phyloP scores from a whole-genome alignment of 1,139 yeast genomes.

The Nakaseomyces glabratus region DNA sequence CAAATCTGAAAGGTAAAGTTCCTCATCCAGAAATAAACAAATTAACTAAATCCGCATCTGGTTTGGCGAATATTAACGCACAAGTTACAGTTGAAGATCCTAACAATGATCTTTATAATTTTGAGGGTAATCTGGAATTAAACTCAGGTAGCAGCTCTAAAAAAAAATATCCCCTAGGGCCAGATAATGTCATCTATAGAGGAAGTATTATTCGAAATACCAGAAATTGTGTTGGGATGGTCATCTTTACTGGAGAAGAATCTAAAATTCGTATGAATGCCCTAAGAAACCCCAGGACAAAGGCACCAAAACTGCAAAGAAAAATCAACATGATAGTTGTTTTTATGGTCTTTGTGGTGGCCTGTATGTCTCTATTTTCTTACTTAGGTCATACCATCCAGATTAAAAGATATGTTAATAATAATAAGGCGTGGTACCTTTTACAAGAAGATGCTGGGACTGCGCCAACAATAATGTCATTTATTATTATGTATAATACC shows the following conservation, averaged over 20 bases:
- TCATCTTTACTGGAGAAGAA: slow-evolving; percentile 90
- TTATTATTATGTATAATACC: slow-evolving; percentile 93
- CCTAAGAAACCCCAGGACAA: slow-evolving; percentile 75
- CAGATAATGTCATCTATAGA: slow-evolving; percentile 75
- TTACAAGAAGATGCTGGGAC: slow-evolving; percentile 68
- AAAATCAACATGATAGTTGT: slow-evolving; percentile 75
- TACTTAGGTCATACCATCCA: slow-evolving; percentile 66
- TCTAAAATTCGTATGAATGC: slow-evolving; percentile 95
- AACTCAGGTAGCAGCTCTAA: slow-evolving; percentile 20
- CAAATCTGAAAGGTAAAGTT: slow-evolving; percentile 67
- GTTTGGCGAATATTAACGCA: slow-evolving; percentile 44
- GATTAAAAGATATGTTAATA: slow-evolving; percentile 36
- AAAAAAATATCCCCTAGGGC: slow-evolving; percentile 53
- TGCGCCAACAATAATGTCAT: slow-evolving; percentile 90
- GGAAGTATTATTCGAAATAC: slow-evolving; percentile 89
- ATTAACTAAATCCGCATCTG: slow-evolving; percentile 41
- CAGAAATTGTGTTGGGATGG: slow-evolving; percentile 60
- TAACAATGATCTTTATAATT: slow-evolving; percentile 79
- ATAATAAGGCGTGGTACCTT: slow-evolving; percentile 62
- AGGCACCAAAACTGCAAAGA: slow-evolving; percentile 84
- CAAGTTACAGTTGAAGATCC: slow-evolving; percentile 78
- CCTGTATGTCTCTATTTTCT: slow-evolving; percentile 66
- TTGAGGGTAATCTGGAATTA: slow-evolving; percentile 60
- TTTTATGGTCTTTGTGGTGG: slow-evolving; percentile 79
- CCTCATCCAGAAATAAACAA: slow-evolving; percentile 59